Evolutionary conservation across 2,329 filamentous ascomycete species (phyloP), one percentile per base, ranked within the genome.

Genomic region (Colletotrichum camelliae): DNA sequence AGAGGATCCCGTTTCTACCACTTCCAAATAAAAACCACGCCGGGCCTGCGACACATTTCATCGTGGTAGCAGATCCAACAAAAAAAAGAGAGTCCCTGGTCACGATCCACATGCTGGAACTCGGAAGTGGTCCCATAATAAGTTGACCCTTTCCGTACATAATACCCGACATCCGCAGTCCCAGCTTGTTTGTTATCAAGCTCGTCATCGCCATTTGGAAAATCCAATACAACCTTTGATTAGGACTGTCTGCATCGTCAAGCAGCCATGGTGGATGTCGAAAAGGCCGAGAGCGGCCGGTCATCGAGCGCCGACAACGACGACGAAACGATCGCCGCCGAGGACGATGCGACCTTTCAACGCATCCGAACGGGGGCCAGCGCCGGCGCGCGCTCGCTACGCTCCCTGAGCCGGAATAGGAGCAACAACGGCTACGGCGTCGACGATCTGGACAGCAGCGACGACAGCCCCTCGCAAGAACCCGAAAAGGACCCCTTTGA

Each of bases 401-500:
- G 65, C 33, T 81, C 82, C 8, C 70, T 85, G 3, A 78, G 79
- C 58, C 80, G 81, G 33, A 80, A 80, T 33, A 82, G 84, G 29
- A 88, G 87, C 18, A 84, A 88, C 60, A 88, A 88, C 75, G 86
- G 87, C 31, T 88, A 87, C 76, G 83, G 87, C 64, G 83, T 84
- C 43, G 84, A 85, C 75, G 84, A 85, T 67, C 74, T 81, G 48
- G 75, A 78, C 21, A 65, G 72, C 21, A 67, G 66, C 31, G 67
- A 73, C 29, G 73, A 77, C 29, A 70, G 43, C 12, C 72, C 70
- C 2, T 72, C 72, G 21, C 76, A 29, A 21, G 75, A 62, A 33
- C 67, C 64, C 10, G 84, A 84, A 15, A 86, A 84, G 70, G 67
- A 70, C 66, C 85, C 86, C 0, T 96, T 91, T 79, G 90, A 95